Base-by-base conservation (phyloP, 2,329 filamentous ascomycete genomes). In the Phialemoniopsis sp. region DNA sequence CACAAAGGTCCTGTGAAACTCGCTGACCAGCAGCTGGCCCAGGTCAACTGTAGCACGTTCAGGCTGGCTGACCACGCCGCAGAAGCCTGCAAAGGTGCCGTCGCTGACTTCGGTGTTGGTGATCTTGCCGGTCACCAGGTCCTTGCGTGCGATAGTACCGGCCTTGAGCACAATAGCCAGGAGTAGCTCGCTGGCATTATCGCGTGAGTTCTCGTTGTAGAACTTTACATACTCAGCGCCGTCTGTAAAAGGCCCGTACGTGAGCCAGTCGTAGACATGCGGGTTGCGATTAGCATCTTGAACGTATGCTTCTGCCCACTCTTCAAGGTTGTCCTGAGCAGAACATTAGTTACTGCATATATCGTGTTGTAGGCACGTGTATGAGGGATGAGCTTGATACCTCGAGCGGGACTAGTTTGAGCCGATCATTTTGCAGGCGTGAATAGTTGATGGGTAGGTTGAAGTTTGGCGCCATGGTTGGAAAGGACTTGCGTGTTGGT, bases 41-140 rank as follows among this genome's bases (percentile, higher is more conserved):
- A 39, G n/a, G 29, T 39, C 37, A 29, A 15, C 28, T n/a, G 37
- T 39, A 29, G 37, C 37, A 34, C 37, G 37, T 17, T 39, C 37
- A 7, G 37, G 37, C 28, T 39, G 37, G 37, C 37, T 29, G n/a
- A 29, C 37, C 5, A 39, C 17, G 17, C 37, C 37, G 37, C 37
- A 39, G 37, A 39, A 32, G 13, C 37, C 37, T 13, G 37, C 37
- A 32, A 39, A 39, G 15, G 37, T 39, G 30, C 37, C 37, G 21
- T 39, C 30, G 13, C 30, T 10, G 30, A 39, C 37, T 16, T 39
- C 17, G 18, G 10, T 34, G 37, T 30, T 35, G 4, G 30, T 39
- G 30, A 16, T 34, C 37, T 34, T 31, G 30, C 37, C 21, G 21
- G 21, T 26, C 6, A 10, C 10, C 10, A 6, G 21, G 10, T 26